Evolutionary conservation across 352 stramenopile species (phyloP).

Genomic region (Aphanomyces stellatus): DNA sequence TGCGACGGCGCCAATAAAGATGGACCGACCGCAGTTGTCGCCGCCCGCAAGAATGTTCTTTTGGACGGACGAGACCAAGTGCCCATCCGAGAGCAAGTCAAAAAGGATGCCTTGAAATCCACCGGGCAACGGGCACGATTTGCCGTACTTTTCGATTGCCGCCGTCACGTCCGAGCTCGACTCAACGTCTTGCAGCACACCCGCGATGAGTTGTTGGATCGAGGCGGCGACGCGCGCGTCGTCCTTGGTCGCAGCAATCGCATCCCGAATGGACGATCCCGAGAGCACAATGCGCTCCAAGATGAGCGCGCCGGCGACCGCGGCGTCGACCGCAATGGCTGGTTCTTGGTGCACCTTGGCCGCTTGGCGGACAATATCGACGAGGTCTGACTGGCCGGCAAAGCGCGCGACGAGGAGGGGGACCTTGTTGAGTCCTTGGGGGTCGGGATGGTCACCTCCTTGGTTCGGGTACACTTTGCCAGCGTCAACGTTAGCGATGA

Average conservation of each 20-base stretch:
- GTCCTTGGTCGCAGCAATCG: conserved; percentile 29
- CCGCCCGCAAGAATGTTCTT: conserved; percentile 48
- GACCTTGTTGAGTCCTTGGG: conserved; percentile 51
- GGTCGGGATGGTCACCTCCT: conserved; percentile 40
- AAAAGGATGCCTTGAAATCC: conserved; percentile 48
- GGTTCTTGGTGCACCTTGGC: conserved; percentile 50
- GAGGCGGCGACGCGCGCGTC: conserved; percentile 30
- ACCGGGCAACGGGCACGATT: conserved; percentile 46
- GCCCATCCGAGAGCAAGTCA: conserved; percentile 37
- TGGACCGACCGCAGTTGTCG: conserved; percentile 63
- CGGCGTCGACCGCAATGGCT: conserved; percentile 35
- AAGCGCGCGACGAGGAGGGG: conserved; percentile 49
- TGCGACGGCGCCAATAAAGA: conserved; percentile 49
- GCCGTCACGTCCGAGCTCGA: conserved; percentile 35
- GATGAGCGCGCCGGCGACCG: conserved; percentile 41
- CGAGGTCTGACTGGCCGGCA: conserved; percentile 29
- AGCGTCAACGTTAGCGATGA: conserved; percentile 54
- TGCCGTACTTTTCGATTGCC: conserved; percentile 46
- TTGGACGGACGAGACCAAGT: conserved; percentile 39
- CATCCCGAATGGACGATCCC: conserved; percentile 24
- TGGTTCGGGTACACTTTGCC: conserved; percentile 46
- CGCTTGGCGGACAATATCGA: conserved; percentile 40
- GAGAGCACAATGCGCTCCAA: conserved; percentile 43
- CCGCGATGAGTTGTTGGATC: conserved; percentile 31
- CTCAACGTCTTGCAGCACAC: conserved; percentile 37